Evolutionary conservation across 1,139 yeast species (phyloP), one percentile per base, ranked within the genome.

Genomic region (Barnettozyma hawaiiensis): DNA sequence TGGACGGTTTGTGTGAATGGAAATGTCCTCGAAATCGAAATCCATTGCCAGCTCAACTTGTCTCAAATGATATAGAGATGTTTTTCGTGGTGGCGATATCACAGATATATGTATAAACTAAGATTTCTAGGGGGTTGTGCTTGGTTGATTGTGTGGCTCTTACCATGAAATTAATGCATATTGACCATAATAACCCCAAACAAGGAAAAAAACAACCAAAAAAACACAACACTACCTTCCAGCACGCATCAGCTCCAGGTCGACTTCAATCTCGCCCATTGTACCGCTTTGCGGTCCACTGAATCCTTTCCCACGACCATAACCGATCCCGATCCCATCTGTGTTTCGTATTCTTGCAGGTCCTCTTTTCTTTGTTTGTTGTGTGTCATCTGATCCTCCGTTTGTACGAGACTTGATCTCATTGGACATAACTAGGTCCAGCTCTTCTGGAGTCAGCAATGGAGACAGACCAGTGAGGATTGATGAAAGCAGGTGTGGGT

Each of bases 391-490:
- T 31, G 21, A n/a, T n/a, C n/a, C 21, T 11, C 21, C 35, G 21
- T 38, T 38, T 19, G 39, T 42, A 7, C 49, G 36, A 14, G 21
- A 40, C 14, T 45, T 45, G 18, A 51, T 36, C 35, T 59, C 55
- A 20, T 56, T 55, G 24, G 56, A 57, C 1, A 64, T 56, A 3
- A 63, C 49, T 6, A 53, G 32, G 7, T 39, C 39, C 37, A 63
- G 60, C 31, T 63, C 66, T 7, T 52, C 53, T n/a, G 49, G 47
- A 9, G 62, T 49, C 5, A 55, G 29, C 8, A 63, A 46, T 9
- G 63, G 61, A 1, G 62, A 51, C 35, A 55, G 47, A 2, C 62
- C 62, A 41, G 60, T 63, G 20, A 60, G 39, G 1, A 57, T 44
- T 8, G 58, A 47, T 0, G 51, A 31, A 5, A 53, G 37, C 1